Evolutionary conservation across 1,139 yeast species (phyloP), one percentile per base, ranked within the genome.

Genomic region (Geotrichum carabidarum): DNA sequence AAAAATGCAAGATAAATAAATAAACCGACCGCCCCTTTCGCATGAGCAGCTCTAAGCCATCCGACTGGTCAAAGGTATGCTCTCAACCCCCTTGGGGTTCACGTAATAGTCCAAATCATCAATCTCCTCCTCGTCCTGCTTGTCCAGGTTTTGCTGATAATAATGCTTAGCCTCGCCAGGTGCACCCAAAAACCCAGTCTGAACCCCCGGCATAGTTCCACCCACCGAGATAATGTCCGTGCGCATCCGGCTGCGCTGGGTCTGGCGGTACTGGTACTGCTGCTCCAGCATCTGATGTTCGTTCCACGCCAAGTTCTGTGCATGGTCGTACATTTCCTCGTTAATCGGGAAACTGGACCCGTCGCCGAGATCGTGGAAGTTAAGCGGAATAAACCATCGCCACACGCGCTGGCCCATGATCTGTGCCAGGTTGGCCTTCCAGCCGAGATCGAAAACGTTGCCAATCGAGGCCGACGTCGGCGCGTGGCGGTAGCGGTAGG

Each of bases 381-480:
- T 51, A 2, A 86, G 64, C 0, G 99, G 98, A 0, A 90, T 65
- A 4, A 84, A 38, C 97, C 97, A 90, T 58, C 82, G 81, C 17
- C 60, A 53, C 78, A 82, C 76, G 1, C 71, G 67, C 1, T 68
- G 61, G 0, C 99, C 99, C 94, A 93, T 84, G 1, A 88, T 78
- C 15, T 78, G 75, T 17, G 67, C 60, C 85, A 90, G 83, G 67
- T 93, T 93, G 7, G 63, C 65, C 31, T 63, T 65, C 53, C 63
- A 66, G 0, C 97, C 97, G 42, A 93, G 65, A 68, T 91, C 89
- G 68, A 82, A 93, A 2, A 88, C 75, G 68, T 93, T 88, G 1
- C 83, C 86, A n/a, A 78, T 63, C 8, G 73, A 68, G 32, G 67
- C 62, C 6, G 77, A 67, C 32, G 68, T 62, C 8, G 78, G 78